A percentile compares a stretch with the other conserved stretches of the same genome.
phyloP scores from a whole-genome alignment of 345 rosid species.

The Anacardium occidentale region DNA sequence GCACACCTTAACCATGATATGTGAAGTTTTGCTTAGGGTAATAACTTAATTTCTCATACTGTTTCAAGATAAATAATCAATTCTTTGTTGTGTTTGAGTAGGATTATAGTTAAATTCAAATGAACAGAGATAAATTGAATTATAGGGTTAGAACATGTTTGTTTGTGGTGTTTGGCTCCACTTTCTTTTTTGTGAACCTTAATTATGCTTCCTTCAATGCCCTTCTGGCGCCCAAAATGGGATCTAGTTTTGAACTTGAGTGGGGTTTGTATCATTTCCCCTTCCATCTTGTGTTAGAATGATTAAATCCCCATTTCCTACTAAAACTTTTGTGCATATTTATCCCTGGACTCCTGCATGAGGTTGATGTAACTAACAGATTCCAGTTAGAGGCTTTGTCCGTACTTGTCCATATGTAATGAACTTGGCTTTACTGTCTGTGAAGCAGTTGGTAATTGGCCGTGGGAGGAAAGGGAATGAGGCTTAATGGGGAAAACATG shows the following conservation, averaged over 20 bases:
- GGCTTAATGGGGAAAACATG: not conserved
- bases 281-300: not conserved
- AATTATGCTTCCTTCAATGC: not conserved
- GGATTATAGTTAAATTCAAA: not conserved
- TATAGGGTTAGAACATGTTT: not conserved
- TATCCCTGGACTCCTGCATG: not conserved
- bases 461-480: not conserved
- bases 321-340: not conserved
- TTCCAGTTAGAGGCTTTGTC: not conserved
- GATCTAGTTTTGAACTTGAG: not conserved
- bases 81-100: not conserved
- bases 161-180: not conserved
- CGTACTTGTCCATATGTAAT: not conserved
- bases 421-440: not conserved
- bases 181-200: not conserved
- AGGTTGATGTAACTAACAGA: not conserved
- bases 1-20: not conserved
- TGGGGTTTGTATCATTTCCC: not conserved
- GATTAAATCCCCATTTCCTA: not conserved
- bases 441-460: not conserved
- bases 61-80: not conserved
- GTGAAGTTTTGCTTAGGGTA: not conserved
- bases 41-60: not conserved
- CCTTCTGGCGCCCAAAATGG: not conserved
- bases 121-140: not conserved